Evolutionary conservation across 139 green algal species (phyloP).

Genomic region (Ostreobium quekettii): DNA sequence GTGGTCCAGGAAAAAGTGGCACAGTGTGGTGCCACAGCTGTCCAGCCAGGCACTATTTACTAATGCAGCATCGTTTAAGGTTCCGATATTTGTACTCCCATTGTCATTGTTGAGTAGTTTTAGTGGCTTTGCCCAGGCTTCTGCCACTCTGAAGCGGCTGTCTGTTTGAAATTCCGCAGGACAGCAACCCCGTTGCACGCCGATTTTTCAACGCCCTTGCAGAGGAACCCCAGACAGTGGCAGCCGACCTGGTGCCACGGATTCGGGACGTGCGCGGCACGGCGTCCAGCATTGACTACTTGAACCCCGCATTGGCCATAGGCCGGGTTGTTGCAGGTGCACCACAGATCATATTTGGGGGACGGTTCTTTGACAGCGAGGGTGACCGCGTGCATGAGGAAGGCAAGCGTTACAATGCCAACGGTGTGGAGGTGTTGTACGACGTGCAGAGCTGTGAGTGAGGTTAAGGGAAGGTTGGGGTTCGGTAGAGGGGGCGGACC

Average conservation of each 20-base stretch:
- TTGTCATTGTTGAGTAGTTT: background rate
- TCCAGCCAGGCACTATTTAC: no score
- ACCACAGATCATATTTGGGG: conserved; percentile 47
- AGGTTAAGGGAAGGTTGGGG: no score
- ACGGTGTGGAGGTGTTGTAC: conserved; percentile 26
- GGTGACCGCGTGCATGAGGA: conserved; percentile 27
- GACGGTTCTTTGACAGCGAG: conserved; percentile 54
- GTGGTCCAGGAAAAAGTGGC: no score
- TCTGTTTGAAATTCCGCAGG: no score
- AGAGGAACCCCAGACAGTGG: conserved; percentile 58
- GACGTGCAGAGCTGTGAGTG: no score
- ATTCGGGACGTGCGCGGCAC: conserved; percentile 33
- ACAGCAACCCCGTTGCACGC: conserved; percentile 32
- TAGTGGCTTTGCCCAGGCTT: background rate
- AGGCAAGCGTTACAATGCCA: conserved; percentile 20
- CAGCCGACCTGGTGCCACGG: conserved; percentile 40
- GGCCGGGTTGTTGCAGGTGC: conserved; percentile 28
- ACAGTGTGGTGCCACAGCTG: no score
- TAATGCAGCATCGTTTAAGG: background rate
- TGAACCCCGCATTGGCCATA: conserved; percentile 34
- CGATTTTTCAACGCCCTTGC: conserved; percentile 62
- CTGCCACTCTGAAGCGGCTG: background rate
- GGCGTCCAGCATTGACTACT: conserved; percentile 37
- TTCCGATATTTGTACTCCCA: background rate
- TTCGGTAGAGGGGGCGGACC: no score